These are phyloP conservation scores for Hypoxylon perforatum DNA, from an alignment of 495 filamentous ascomycete species.

Conservation along the genomic window DNA sequence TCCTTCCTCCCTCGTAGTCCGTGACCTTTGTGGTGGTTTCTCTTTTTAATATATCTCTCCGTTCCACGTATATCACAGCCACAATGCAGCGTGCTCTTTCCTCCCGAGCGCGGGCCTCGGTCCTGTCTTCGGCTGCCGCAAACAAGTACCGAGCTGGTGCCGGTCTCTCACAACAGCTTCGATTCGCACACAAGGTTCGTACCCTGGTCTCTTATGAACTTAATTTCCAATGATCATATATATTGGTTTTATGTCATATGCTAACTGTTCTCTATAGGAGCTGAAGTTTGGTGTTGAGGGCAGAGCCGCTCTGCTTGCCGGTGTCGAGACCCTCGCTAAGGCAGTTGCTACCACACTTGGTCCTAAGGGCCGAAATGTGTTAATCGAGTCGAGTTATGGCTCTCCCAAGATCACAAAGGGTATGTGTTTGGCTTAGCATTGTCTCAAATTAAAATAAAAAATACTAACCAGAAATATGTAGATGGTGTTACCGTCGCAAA, in stretches of 20 bases:
- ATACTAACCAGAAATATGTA: slow-evolving; percentile 51
- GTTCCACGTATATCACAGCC: slow-evolving; percentile 31
- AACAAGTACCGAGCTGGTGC: slow-evolving; percentile 67
- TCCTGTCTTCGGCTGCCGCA: slow-evolving; percentile 69
- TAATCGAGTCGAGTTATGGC: slow-evolving; percentile 97
- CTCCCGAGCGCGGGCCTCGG: slow-evolving; percentile 72
- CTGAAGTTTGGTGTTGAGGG: slow-evolving; percentile 98
- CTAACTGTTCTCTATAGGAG: slow-evolving; percentile 68
- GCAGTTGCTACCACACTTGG: slow-evolving; percentile 96
- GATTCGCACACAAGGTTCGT: slow-evolving; percentile 94
- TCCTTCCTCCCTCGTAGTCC: slow-evolving; percentile 13
- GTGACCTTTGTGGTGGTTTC: slow-evolving; percentile 38
- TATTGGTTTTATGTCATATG: slow-evolving; percentile 18
- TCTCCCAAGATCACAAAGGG: slow-evolving; percentile 99
- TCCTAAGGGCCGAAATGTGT: slow-evolving; percentile 96
- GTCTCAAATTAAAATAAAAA: neutral
- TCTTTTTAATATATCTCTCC: slow-evolving; percentile 45
- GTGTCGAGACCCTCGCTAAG: slow-evolving; percentile 96
- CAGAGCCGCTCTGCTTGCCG: slow-evolving; percentile 85
- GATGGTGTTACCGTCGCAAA: slow-evolving; percentile 95
- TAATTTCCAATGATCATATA: slow-evolving; percentile 12
- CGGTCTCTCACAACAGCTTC: slow-evolving; percentile 76
- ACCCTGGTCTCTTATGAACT: slow-evolving; percentile 18
- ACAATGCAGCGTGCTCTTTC: slow-evolving; percentile 81
- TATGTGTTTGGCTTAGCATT: slow-evolving; percentile 54